Base-by-base conservation (phyloP, 2,329 filamentous ascomycete genomes). In the Aureobasidium vineae region DNA sequence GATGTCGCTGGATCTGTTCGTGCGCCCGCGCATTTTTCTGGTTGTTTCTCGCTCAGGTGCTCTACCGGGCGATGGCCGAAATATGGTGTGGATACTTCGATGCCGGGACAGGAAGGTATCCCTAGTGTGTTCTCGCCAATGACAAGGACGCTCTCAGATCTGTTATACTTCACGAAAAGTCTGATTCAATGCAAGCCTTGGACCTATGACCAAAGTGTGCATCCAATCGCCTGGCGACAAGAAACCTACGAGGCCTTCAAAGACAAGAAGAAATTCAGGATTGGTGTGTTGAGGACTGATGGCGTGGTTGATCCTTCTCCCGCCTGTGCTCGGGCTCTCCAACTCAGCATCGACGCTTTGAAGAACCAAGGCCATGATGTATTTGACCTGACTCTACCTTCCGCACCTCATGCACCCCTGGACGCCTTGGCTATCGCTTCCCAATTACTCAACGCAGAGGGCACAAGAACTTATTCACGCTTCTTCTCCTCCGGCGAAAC, bases 21-120 rank as follows among this genome's bases (percentile, higher is more conserved):
- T 63, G 88, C 86, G 1, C 94, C 93, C 0, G 94, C 93, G 5
- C 92, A 96, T 72, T 97, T 92, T 80, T 90, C 90, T 2, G 93
- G 93, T 10, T 91, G 94, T 75, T 97, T 96, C 77, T 89, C 90
- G 21, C 79, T 97, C 28, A 87, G 90, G 41, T 97, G 93, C 78
- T 93, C 90, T 3, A 96, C 91, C 1, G 93, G 94, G 1, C 85
- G 93, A 57, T 97, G 93, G 92, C 91, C 92, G 1, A 96, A 96
- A 77, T 84, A 86, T 49, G 92, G 92, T 11, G 88, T 92, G 75
- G 86, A 85, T 68, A 97, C 93, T 0, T 93, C 90, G 72, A 97
- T 97, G 92, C 87, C 90, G 0, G 94, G 94, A 0, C 92, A 97
- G 75, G 94, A 97, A 75, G 93, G 92, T 0, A 87, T 97, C 38